phyloP scores from a whole-genome alignment of 2,329 filamentous ascomycete genomes.

The Xylariaceae sp. region DNA sequence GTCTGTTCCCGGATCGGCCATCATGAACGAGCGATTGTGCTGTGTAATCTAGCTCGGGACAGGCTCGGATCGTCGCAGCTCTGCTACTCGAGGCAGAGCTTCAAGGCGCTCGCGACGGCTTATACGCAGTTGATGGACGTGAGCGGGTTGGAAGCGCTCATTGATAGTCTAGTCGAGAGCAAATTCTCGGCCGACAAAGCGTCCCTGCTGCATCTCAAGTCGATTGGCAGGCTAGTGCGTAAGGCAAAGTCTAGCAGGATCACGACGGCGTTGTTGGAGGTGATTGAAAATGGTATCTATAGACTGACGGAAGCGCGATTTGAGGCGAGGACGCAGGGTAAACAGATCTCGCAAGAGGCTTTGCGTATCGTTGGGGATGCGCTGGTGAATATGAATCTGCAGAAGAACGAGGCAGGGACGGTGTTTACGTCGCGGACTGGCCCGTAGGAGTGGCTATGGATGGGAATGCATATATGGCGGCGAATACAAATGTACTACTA shows the following conservation, averaged over 20 bases:
- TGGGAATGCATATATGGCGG: neutral
- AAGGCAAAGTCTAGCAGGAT: slow-evolving; percentile 3
- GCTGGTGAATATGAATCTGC: slow-evolving; percentile 15
- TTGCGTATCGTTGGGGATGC: slow-evolving; percentile 28
- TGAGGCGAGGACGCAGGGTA: slow-evolving; percentile 13
- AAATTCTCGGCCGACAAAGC: slow-evolving; percentile 20
- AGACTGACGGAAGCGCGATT: slow-evolving; percentile 11
- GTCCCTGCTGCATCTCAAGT: slow-evolving; percentile 21
- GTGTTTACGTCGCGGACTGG: neutral
- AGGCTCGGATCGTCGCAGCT: slow-evolving; percentile 21
- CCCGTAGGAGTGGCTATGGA: neutral
- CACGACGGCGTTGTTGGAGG: slow-evolving; percentile 10
- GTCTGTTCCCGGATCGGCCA: slow-evolving; percentile 22
- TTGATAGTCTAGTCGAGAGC: slow-evolving; percentile 22
- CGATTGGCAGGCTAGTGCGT: slow-evolving; percentile 18
- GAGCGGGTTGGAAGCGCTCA: slow-evolving; percentile 22
- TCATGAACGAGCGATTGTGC: slow-evolving; percentile 22
- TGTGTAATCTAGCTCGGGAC: slow-evolving; percentile 28
- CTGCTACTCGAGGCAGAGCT: slow-evolving; percentile 27
- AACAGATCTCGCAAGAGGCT: slow-evolving; percentile 22
- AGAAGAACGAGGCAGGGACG: neutral
- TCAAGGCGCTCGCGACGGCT: slow-evolving; percentile 22
- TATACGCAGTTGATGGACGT: slow-evolving; percentile 23
- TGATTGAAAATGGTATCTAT: slow-evolving; percentile 20
- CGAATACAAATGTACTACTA: neutral